Evolutionary conservation across 371 early-diverging fungal genomes (phyloP).

Genomic region (Mortierella sp.): DNA sequence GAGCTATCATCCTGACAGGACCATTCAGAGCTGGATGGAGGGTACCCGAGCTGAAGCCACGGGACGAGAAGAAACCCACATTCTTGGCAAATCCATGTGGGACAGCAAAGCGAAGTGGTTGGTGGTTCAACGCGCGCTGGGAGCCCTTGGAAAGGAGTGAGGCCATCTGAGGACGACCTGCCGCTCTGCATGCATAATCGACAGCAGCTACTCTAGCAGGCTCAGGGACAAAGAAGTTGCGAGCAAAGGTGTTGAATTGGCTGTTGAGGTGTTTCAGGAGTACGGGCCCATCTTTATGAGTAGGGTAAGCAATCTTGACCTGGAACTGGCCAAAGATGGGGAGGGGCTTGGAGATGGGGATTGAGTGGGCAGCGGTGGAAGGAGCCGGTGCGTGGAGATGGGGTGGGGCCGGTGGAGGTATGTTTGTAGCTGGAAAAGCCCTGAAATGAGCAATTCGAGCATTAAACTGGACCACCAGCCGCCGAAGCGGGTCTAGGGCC

Average conservation of each 20-base stretch:
- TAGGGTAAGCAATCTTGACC: slow-evolving; percentile 34
- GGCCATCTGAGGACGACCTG: slow-evolving; percentile 46
- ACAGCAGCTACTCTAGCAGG: slow-evolving; percentile 54
- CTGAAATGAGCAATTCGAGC: slow-evolving; percentile 44
- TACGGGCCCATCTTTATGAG: slow-evolving; percentile 43
- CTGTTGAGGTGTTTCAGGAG: slow-evolving; percentile 37
- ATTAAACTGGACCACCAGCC: slow-evolving; percentile 57
- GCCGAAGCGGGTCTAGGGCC: slow-evolving; percentile 55
- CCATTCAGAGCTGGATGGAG: slow-evolving; percentile 35
- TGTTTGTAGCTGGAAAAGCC: slow-evolving; percentile 35
- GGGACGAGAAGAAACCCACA: slow-evolving; percentile 46
- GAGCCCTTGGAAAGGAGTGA: slow-evolving; percentile 38
- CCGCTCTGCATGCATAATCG: slow-evolving; percentile 46
- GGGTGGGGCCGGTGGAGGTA: slow-evolving; percentile 39
- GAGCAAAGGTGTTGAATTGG: slow-evolving; percentile 27
- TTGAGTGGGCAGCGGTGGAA: slow-evolving; percentile 14
- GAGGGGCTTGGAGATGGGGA: slow-evolving; percentile 21
- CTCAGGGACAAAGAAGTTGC: slow-evolving; percentile 45
- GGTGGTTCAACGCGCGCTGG: slow-evolving; percentile 39
- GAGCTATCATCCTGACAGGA: slow-evolving; percentile 50
- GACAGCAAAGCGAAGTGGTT: slow-evolving; percentile 38
- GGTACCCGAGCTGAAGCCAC: slow-evolving; percentile 40
- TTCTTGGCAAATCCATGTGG: slow-evolving; percentile 47
- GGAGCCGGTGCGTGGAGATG: slow-evolving; percentile 22
- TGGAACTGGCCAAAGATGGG: slow-evolving; percentile 50